phyloP scores from a whole-genome alignment of 1,139 yeast species.

The Magnusiomyces suaveolens region DNA sequence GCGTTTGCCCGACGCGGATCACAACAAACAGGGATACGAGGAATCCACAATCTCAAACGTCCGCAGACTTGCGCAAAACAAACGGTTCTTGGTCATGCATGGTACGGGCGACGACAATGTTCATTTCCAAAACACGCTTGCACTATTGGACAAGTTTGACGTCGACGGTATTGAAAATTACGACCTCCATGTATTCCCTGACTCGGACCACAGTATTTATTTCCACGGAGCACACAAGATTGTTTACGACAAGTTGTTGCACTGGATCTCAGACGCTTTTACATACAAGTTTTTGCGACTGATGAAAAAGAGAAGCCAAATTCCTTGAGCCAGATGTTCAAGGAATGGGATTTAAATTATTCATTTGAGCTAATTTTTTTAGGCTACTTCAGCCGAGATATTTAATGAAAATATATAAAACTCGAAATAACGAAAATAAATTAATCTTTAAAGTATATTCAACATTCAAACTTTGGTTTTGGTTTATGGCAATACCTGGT shows the following conservation, averaged over 20 bases:
- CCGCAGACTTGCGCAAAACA: constrained; percentile 42
- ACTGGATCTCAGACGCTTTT: constrained; percentile 69
- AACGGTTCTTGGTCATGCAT: constrained; percentile 74
- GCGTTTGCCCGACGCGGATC: constrained; percentile 45
- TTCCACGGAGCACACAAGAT: constrained; percentile 71
- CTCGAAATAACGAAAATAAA: neutral
- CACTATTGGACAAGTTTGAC: constrained; percentile 64
- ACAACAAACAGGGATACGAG: constrained; percentile 47
- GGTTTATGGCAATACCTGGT: too few species aligned
- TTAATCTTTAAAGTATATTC: too few species aligned
- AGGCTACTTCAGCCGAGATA: too few species aligned
- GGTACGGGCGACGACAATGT: constrained; percentile 98
- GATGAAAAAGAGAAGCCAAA: constrained; percentile 1
- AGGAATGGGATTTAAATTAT: neutral
- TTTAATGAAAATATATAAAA: too few species aligned
- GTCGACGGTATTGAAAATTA: constrained; percentile 59
- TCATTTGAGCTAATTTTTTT: too few species aligned
- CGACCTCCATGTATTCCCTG: constrained; percentile 87
- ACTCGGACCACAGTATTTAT: constrained; percentile 75
- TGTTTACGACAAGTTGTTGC: constrained; percentile 62
- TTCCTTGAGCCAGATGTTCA: neutral
- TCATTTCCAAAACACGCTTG: constrained; percentile 77
- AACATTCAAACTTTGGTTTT: too few species aligned
- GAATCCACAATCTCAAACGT: constrained; percentile 39
- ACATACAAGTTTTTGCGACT: constrained; percentile 38